Base-by-base conservation (phyloP, 1,284 basidiomycete genomes). In the Mrakiaceae sp. region DNA sequence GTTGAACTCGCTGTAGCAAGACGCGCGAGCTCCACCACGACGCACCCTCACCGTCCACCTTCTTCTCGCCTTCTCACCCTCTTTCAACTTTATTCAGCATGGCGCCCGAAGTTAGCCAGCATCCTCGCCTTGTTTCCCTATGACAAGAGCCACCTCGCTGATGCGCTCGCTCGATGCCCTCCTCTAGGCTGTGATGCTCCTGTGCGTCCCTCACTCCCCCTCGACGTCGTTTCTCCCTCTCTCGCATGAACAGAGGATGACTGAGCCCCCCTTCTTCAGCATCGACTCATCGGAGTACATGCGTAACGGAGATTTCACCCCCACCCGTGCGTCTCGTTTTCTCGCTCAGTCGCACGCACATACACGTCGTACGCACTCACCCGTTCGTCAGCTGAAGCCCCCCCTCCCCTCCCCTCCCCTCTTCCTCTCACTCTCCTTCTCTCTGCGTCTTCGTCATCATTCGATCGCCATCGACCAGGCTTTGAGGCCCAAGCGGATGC, bases 211-310 rank as follows among this genome's bases (percentile, higher is more conserved):
- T 42, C 4, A 27, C 48, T 51, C 42, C 10, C 43, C n/a, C 60
- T 46, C 40, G 2, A 5, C 4, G 39, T 4, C 9, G n/a, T 9
- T 5, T n/a, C 27, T 39, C 11, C 40, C 7, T 7, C 12, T 44
- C 58, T 51, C n/a, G 40, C 5, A 7, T 14, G 7, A 11, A 27
- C 43, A 3, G 40, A 27, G 14, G 48, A 1, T 49, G 8, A 14
- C 40, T 43, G 40, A 5, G 68, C 60, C 14, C 10, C 4, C 7
- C 58, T 16, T 48, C 51, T 40, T 8, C 70, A 83, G 93, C 52
- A 84, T 94, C 69, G 91, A 94, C 81, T 93, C 93, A 75, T 93
- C 90, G 4, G 91, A 94, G 77, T 93, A 87, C 78, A 94, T 93
- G 90, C 83, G 89, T 70, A 66, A 66, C 51, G 76, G 61, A 46